Evolutionary conservation across 2,329 filamentous ascomycete species (phyloP), one percentile per base, ranked within the genome.

Genomic region (Alternaria sp.): DNA sequence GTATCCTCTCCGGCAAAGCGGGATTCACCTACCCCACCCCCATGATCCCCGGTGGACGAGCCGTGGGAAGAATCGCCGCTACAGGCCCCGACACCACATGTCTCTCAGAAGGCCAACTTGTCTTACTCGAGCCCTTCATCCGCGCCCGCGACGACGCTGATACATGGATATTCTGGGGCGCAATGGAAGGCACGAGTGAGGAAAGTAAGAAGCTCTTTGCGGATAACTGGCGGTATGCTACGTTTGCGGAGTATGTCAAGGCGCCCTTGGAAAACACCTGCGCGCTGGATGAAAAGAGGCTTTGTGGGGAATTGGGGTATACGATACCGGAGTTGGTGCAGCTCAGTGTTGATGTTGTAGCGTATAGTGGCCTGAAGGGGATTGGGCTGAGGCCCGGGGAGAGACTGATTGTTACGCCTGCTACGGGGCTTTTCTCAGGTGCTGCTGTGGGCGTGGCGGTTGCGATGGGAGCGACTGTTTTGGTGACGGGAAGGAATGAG

Each of bases 231-330:
- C 75, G 78, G 4, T 67, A 82, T 49, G 71, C 69, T 14, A 73
- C 75, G 4, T 81, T 71, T 65, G 79, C 79, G 0, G 75, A 82
- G 61, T 79, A 73, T 58, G 70, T 65, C 3, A 71, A 68, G 12
- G 65, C 72, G 14, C 80, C 80, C 18, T 69, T 82, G 23, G 80
- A 82, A 67, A 79, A 78, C n/a, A 71, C 70, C 18, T 66, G 69
- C 23, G 53, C 58, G 5, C 61, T 82, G 2, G 67, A 81, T 53
- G 80, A 82, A 61, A 58, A 63, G 7, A 55, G 68, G 26, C 56
- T 82, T 41, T 54, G 63, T 11, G 51, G 60, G 4, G 54, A 66
- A 8, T 45, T 81, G 20, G 83, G 83, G 20, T 60, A 63, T 50
- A 54, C 33, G 18, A 26, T 60, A 21, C 20, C 21, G 2, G 49